phyloP scores from a whole-genome alignment of 2,329 filamentous ascomycete genomes.

The Penicillium sp. region DNA sequence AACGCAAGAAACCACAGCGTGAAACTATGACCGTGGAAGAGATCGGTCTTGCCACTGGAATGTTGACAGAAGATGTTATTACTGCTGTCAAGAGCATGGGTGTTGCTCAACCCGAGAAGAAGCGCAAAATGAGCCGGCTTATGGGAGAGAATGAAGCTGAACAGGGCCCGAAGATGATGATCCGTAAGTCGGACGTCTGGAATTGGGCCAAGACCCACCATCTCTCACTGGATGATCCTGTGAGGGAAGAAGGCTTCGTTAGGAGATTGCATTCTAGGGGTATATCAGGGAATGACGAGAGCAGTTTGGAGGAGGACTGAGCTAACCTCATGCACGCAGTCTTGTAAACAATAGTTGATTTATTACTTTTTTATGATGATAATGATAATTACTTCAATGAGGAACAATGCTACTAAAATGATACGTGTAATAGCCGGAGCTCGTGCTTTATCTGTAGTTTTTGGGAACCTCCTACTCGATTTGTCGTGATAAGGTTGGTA shows the following conservation, averaged over 20 bases:
- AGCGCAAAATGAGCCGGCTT: constrained; percentile 46
- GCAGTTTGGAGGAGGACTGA: constrained; percentile 18
- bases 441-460: not conserved
- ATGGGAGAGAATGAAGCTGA: constrained; percentile 23
- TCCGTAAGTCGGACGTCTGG: constrained; percentile 60
- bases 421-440: not conserved
- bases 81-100: constrained; percentile 77
- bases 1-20: constrained; percentile 43
- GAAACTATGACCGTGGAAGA: constrained; percentile 65
- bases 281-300: constrained; percentile 28
- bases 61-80: constrained; percentile 80
- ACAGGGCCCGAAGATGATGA: constrained; percentile 40
- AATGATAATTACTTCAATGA: not conserved
- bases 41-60: constrained; percentile 77
- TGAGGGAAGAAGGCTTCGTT: constrained; percentile 73
- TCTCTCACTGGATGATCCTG: constrained; percentile 64
- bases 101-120: constrained; percentile 59
- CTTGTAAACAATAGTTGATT: not conserved
- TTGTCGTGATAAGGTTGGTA: not conserved
- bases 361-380: not conserved
- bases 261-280: constrained; percentile 60
- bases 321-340: not conserved
- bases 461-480: not conserved
- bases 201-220: constrained; percentile 65
- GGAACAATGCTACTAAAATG: not conserved